Evolutionary conservation across 495 filamentous ascomycete genomes (phyloP).

Genomic region (Hypoxylon trugodes): DNA sequence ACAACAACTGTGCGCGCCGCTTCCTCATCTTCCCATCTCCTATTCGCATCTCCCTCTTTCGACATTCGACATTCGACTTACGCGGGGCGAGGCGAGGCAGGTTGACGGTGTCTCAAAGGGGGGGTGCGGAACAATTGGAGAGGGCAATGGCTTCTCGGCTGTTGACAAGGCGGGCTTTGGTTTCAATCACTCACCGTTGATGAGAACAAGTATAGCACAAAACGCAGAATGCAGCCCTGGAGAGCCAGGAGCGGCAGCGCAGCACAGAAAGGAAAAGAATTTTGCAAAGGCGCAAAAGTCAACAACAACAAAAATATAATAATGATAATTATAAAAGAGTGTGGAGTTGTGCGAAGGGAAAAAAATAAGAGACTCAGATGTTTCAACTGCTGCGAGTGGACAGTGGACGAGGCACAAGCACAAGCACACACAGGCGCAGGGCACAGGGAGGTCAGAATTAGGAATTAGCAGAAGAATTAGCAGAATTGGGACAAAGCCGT

Average conservation of each 20-base stretch:
- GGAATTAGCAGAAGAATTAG: constrained; percentile 18
- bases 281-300: constrained; percentile 34
- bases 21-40: too few relatives aligned
- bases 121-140: constrained; percentile 1
- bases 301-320: constrained; percentile 4
- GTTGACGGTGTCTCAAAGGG: constrained; percentile 37
- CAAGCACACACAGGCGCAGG: too few relatives aligned
- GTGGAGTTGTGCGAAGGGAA: constrained; percentile 50
- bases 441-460: constrained; percentile 40
- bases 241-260: constrained; percentile 51
- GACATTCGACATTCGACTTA: constrained; percentile 27
- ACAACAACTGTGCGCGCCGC: constrained; percentile 21
- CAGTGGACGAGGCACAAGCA: constrained; percentile 40
- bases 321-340: constrained; percentile 46
- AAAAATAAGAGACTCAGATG: constrained; percentile 45
- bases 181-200: constrained; percentile 41
- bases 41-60: constrained; percentile 33
- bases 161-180: constrained; percentile 19
- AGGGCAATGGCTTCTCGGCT: constrained; percentile 33
- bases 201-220: constrained; percentile 48
- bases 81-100: constrained; percentile 34
- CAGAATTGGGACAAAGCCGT: constrained; percentile 30
- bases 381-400: constrained; percentile 45
- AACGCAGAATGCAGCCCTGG: constrained; percentile 49
- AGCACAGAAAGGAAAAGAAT: constrained; percentile 23